Conservation (phyloP, 2,329 filamentous ascomycete species). For the Dothideomycetes sp. region DNA sequence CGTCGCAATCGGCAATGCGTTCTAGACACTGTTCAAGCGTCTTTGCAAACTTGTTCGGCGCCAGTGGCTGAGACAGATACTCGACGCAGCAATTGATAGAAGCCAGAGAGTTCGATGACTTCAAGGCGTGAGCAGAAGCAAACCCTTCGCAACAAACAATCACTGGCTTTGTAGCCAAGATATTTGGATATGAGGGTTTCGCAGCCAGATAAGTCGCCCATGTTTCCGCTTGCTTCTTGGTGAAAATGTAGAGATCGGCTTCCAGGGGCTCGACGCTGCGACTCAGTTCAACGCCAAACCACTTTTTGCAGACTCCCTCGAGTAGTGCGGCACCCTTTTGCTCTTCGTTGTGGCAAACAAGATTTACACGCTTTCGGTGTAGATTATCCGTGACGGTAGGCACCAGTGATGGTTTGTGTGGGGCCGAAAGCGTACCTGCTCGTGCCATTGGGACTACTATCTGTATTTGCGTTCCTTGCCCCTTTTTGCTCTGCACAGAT, state of each 20-base stretch:
- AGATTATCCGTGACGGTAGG: background rate
- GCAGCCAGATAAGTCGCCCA: background rate
- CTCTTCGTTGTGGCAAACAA: conserved; percentile 1
- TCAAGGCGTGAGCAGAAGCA: conserved; percentile 8
- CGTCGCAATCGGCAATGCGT: too few relatives aligned
- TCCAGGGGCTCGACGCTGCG: conserved; percentile 1
- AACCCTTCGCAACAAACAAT: conserved; percentile 7
- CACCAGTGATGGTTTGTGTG: background rate
- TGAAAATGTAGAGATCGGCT: conserved; percentile 2
- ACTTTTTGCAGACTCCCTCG: background rate
- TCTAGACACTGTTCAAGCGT: conserved; percentile 19
- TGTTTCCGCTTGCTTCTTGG: background rate
- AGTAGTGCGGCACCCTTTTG: background rate
- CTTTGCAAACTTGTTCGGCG: conserved; percentile 10
- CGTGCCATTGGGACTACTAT: conserved; percentile 23
- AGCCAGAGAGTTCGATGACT: conserved; percentile 1
- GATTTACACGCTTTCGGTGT: conserved; percentile 2
- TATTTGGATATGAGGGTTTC: background rate
- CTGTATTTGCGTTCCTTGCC: conserved; percentile 47
- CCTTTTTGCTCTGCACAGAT: conserved; percentile 43
- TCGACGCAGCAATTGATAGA: background rate
- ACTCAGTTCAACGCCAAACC: background rate
- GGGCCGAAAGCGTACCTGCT: background rate
- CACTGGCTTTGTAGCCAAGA: background rate
- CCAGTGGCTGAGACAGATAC: conserved; percentile 11